Conservation (phyloP, 2,329 filamentous ascomycete genomes). For the Corynespora cassiicola region DNA sequence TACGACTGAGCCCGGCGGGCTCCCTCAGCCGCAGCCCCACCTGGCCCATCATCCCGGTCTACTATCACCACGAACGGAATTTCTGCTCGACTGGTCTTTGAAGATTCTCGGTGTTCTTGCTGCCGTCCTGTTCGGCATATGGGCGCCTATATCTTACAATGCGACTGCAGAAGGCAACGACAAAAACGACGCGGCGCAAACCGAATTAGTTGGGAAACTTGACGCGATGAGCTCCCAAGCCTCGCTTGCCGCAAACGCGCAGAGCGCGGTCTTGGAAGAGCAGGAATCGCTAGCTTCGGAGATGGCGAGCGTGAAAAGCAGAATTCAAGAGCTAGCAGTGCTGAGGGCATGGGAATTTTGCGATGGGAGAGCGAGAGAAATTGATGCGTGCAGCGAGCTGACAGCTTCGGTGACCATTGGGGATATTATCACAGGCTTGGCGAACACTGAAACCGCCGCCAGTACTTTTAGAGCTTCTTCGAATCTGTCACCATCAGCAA, state of each 20-base stretch:
- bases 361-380: conserved; percentile 1
- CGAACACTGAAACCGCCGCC: no score
- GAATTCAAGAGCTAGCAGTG: background rate
- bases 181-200: conserved; percentile 10
- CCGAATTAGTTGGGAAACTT: no score
- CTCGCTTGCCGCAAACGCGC: no score
- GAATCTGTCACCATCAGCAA: no score
- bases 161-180: conserved; percentile 6
- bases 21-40: no score
- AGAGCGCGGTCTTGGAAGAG: no score
- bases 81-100: conserved; percentile 10
- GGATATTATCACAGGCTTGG: background rate
- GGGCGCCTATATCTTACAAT: conserved; percentile 15
- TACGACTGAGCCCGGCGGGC: no score
- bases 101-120: conserved; percentile 11
- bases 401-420: background rate
- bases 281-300: no score
- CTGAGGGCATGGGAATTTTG: conserved; percentile 2
- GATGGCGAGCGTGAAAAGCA: conserved; percentile 3
- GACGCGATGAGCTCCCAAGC: no score
- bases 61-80: conserved; percentile 5
- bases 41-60: no score
- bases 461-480: no score
- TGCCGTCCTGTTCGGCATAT: conserved; percentile 15
- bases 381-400: background rate